phyloP scores from a whole-genome alignment of 2,329 filamentous ascomycete species.

The Colletotrichum zoysiae region DNA sequence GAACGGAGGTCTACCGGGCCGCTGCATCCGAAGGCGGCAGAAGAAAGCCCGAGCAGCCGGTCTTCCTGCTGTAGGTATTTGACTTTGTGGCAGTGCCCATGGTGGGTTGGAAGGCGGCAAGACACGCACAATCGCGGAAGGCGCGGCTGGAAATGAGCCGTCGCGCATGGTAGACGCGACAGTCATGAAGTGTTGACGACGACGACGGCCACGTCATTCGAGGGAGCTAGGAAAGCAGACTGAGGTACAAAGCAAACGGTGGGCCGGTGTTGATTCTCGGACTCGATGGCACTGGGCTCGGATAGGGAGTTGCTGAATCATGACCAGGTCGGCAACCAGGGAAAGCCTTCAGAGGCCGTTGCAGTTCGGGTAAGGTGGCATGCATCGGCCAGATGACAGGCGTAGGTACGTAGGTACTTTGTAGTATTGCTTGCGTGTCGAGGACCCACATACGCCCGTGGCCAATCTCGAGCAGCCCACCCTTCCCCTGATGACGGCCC shows the following conservation, averaged over 20 bases:
- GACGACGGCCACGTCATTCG: neutral
- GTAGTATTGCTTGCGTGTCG: neutral
- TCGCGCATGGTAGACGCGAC: constrained; percentile 5
- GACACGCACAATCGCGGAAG: constrained; percentile 18
- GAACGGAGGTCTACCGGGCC: constrained; percentile 22
- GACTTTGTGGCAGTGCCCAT: constrained; percentile 1
- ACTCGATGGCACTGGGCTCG: constrained; percentile 13
- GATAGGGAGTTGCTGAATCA: constrained; percentile 3
- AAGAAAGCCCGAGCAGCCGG: neutral
- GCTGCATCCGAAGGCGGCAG: constrained; percentile 24
- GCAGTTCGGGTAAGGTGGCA: too few relatives aligned
- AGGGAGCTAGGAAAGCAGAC: neutral
- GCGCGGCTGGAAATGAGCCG: constrained; percentile 24
- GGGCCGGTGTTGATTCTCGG: constrained; percentile 18
- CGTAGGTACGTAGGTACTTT: too few relatives aligned
- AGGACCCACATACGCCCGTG: neutral
- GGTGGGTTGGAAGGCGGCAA: constrained; percentile 13
- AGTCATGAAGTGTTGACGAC: neutral
- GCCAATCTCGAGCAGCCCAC: constrained; percentile 5
- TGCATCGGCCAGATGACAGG: neutral
- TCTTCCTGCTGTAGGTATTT: constrained; percentile 6
- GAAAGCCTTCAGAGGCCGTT: too few relatives aligned
- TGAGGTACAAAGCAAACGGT: too few relatives aligned
- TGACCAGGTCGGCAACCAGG: neutral
- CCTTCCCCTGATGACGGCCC: neutral